Evolutionary conservation across 768 basidiomycete species (phyloP), one percentile per base, ranked within the genome.

Genomic region (Lactifluus echinatus): DNA sequence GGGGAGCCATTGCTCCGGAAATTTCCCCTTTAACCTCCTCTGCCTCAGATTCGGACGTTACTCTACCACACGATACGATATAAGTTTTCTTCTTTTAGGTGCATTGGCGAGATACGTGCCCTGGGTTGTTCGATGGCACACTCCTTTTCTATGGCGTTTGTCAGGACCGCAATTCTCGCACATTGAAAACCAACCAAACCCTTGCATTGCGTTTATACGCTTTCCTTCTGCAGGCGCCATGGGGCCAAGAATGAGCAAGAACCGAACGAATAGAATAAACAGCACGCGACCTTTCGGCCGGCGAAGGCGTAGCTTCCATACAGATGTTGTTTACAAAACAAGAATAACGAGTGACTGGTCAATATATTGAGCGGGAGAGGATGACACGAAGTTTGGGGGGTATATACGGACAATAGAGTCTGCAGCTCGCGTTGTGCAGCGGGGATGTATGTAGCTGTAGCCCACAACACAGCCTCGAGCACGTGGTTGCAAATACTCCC

Each of bases 211-310:
- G 49, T 24, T n/a, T 58, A n/a, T 28, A 51, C 42, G 53, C 31
- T 24, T 43, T 50, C 36, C 43, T 57, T 48, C 52, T 53, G 45
- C n/a, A 21, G 24, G 14, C 17, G 33, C 7, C 11, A 44, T n/a
- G n/a, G 3, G 17, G 14, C 8, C 2, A n/a, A 24, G 24, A 6
- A 51, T 57, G 33, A 57, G 50, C 26, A n/a, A 11, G 43, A 31
- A 36, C 23, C 49, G 21, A 39, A 19, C 28, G 24, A 51, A 56
- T 23, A 23, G 39, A 7, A 21, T 23, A 34, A 39, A 51, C 44
- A 36, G 24, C 34, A 57, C 49, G 50, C 56, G 56, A 57, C 56
- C 56, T 57, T 57, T 57, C 49, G 34, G 56, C 56, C 12, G 56
- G 56, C 29, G 56, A 57, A 37, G 56, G 56, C 42, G 56, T 57